A percentile compares a stretch with the other conserved stretches of the same genome.
Evolutionary conservation across 2,329 filamentous ascomycete species (phyloP).

Genomic region (Zopfia rhizophila): DNA sequence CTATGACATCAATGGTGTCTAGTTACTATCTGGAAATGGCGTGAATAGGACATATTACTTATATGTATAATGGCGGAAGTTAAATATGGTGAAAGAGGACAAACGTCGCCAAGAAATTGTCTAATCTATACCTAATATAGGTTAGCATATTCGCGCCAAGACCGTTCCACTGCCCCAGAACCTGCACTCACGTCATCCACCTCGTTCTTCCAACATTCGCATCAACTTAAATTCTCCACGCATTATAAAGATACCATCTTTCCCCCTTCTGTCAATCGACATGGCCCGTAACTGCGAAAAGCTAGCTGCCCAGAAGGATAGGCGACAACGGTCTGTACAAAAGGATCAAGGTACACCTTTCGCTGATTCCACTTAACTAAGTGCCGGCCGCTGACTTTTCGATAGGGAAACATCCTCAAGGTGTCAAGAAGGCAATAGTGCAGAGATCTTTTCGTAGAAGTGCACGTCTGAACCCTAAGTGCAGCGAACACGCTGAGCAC

Average conservation of each 20-base stretch:
- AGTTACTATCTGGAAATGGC: too few relatives aligned
- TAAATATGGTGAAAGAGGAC: too few relatives aligned
- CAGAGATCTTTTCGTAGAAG: conserved; percentile 15
- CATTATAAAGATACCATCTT: conserved; percentile 12
- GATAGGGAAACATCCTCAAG: conserved; percentile 15
- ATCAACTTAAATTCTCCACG: too few relatives aligned
- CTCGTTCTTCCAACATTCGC: too few relatives aligned
- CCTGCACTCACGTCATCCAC: too few relatives aligned
- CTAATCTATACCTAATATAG: too few relatives aligned
- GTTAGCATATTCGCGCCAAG: too few relatives aligned
- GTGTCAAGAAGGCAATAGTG: conserved; percentile 13
- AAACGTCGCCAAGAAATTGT: too few relatives aligned
- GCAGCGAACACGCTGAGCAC: conserved; percentile 5
- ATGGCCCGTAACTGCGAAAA: conserved; percentile 14
- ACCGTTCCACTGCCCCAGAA: too few relatives aligned
- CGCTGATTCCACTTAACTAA: conserved; percentile 12
- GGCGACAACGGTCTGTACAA: conserved; percentile 14
- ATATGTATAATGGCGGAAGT: too few relatives aligned
- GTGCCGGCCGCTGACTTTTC: conserved; percentile 10
- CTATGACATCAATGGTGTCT: too few relatives aligned
- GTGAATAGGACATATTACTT: too few relatives aligned
- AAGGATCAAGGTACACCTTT: conserved; percentile 10
- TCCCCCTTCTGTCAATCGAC: conserved; percentile 12
- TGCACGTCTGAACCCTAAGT: conserved; percentile 14
- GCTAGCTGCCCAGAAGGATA: conserved; percentile 8